Percentiles rank a stretch among this genome's conserved stretches.
Evolutionary conservation across 2,329 filamentous ascomycete species (phyloP).

Genomic region (Claviceps digitariae): DNA sequence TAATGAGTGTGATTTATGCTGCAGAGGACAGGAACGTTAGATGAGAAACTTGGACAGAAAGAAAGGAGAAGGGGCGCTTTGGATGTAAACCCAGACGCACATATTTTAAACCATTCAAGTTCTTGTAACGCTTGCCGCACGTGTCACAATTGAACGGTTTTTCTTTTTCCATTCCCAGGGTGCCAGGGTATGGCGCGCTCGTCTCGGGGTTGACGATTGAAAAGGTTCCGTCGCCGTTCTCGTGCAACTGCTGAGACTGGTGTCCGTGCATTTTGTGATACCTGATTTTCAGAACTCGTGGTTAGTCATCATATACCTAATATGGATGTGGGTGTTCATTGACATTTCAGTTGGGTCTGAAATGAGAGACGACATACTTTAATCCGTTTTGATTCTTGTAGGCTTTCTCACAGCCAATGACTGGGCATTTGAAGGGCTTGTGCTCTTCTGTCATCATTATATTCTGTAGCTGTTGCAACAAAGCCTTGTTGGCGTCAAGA

Average conservation of each 20-base stretch:
- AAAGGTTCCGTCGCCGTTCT: conserved; percentile 93
- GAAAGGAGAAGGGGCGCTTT: neutral
- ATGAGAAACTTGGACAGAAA: neutral
- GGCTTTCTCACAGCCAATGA: conserved; percentile 96
- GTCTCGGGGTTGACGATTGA: conserved; percentile 97
- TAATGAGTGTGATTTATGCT: conserved; percentile 71
- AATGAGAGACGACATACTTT: conserved; percentile 50
- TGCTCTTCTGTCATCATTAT: conserved; percentile 72
- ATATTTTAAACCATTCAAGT: conserved; percentile 96
- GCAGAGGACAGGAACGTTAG: conserved; percentile 18
- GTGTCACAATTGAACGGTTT: conserved; percentile 97
- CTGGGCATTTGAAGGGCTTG: conserved; percentile 94
- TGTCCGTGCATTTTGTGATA: conserved; percentile 77
- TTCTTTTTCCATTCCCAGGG: conserved; percentile 98
- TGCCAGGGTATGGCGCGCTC: conserved; percentile 85
- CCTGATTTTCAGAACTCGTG: conserved; percentile 20
- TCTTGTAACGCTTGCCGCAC: conserved; percentile 98
- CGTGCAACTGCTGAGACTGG: conserved; percentile 89
- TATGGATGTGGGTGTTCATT: neutral
- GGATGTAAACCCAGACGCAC: conserved; percentile 31
- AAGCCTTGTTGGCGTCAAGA: conserved; percentile 52
- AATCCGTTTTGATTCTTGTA: conserved; percentile 99
- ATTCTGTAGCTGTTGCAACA: conserved; percentile 44
- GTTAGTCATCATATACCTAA: neutral
- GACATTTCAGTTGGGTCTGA: neutral